phyloP scores from a whole-genome alignment of 1,139 yeast genomes.

The Meyerozyma elateridarum region DNA sequence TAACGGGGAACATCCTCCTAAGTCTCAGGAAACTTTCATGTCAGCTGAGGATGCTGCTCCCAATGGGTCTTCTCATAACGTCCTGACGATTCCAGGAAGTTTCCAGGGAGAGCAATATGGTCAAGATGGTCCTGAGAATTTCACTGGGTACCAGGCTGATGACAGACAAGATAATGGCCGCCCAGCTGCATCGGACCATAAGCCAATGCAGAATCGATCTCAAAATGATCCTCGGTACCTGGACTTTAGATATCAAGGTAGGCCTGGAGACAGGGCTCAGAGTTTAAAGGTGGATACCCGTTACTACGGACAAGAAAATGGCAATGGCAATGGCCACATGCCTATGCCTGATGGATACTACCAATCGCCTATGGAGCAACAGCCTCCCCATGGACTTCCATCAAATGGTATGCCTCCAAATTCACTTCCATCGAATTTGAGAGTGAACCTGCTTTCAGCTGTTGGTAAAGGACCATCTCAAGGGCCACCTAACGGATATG shows the following conservation, averaged over 20 bases:
- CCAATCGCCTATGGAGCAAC: slow-evolving; percentile 22
- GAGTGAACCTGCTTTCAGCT: slow-evolving; percentile 11
- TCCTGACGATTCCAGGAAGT: no score
- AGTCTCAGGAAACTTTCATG: slow-evolving; percentile 3
- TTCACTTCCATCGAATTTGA: slow-evolving; percentile 24
- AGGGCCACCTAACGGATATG: slow-evolving; percentile 4
- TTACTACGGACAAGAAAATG: neutral
- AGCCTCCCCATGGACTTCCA: slow-evolving; percentile 37
- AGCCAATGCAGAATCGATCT: no score
- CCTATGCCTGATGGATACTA: slow-evolving; percentile 10
- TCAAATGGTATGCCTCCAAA: slow-evolving; percentile 29
- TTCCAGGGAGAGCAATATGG: neutral
- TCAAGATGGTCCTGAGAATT: neutral
- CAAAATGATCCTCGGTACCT: neutral
- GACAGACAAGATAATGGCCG: neutral
- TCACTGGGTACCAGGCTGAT: slow-evolving; percentile 1
- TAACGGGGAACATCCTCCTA: slow-evolving; percentile 20
- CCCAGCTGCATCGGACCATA: no score
- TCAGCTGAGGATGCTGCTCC: slow-evolving; percentile 5
- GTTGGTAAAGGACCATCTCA: slow-evolving; percentile 6
- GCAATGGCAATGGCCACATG: neutral
- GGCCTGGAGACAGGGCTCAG: neutral
- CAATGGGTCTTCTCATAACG: no score
- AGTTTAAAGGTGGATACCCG: slow-evolving; percentile 1
- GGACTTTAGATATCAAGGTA: slow-evolving; percentile 1